Percentiles rank a stretch among this genome's conserved stretches.
Conservation (phyloP, 2,329 filamentous ascomycete genomes). For the Diaporthe eres region DNA sequence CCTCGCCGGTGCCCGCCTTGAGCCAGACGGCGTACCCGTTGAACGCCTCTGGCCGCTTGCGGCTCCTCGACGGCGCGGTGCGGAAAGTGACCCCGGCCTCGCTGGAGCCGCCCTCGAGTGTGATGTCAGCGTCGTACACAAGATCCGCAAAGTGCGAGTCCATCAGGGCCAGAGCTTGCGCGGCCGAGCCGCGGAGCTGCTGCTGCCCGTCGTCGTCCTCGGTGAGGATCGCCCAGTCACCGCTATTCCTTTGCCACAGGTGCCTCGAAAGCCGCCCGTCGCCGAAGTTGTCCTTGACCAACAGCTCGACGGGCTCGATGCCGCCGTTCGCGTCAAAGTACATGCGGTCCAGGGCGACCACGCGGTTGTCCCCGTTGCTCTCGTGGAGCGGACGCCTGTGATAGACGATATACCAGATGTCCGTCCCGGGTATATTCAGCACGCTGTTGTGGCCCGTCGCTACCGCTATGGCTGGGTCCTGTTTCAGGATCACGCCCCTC, state of each 20-base stretch:
- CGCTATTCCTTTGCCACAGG: not conserved
- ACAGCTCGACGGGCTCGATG: slow-evolving; percentile 21
- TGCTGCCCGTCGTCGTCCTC: not conserved
- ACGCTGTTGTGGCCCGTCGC: slow-evolving; percentile 35
- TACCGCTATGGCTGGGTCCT: slow-evolving; percentile 7
- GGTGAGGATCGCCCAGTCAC: not conserved
- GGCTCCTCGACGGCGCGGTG: not conserved
- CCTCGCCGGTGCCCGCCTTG: not conserved
- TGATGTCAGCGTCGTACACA: not conserved
- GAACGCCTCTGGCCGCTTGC: not conserved
- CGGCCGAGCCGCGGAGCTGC: not conserved
- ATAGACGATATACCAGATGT: slow-evolving; percentile 38
- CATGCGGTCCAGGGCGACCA: slow-evolving; percentile 34
- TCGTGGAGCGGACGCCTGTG: slow-evolving; percentile 25
- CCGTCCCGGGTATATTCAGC: slow-evolving; percentile 35
- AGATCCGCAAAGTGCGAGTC: slow-evolving; percentile 18
- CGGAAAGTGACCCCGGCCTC: slow-evolving; percentile 14
- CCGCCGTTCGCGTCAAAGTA: slow-evolving; percentile 27
- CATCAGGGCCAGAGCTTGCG: not conserved
- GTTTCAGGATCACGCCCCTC: slow-evolving; percentile 25
- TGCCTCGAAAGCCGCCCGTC: not conserved
- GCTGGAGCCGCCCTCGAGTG: not conserved
- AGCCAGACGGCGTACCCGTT: slow-evolving; percentile 25
- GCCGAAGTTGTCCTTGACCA: slow-evolving; percentile 24
- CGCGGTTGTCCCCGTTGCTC: slow-evolving; percentile 1